These are phyloP conservation scores for Brassica balearica DNA, from an alignment of 441 rosid genomes.

Conservation along the genomic window DNA sequence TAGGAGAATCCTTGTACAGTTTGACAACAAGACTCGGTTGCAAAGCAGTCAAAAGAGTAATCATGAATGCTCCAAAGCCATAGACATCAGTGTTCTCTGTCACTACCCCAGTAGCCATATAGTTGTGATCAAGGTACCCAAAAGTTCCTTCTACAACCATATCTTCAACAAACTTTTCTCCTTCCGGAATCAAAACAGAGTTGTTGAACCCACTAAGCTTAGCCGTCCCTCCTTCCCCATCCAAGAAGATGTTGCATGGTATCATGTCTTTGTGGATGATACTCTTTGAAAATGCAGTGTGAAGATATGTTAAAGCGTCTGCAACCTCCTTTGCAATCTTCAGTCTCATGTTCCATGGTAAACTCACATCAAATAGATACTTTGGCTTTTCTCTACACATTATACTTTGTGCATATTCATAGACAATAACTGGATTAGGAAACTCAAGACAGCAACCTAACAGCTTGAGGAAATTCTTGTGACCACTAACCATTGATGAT, in stretches of 20 bases:
- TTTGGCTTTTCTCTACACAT: not conserved
- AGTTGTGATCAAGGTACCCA: slow-evolving; percentile 2
- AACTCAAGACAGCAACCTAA: slow-evolving; percentile 1
- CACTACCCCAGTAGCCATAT: not conserved
- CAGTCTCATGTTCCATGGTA: not conserved
- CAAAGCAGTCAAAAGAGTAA: slow-evolving; percentile 2
- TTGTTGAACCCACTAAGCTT: slow-evolving; percentile 8
- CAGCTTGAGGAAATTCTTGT: not conserved
- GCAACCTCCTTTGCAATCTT: not conserved
- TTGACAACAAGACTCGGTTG: not conserved
- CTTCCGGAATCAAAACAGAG: slow-evolving; percentile 8
- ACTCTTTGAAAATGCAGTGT: not conserved
- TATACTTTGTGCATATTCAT: not conserved
- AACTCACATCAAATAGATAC: not conserved
- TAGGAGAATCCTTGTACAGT: not conserved
- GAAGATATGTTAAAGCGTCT: not conserved
- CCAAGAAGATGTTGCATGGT: not conserved
- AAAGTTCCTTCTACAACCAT: not conserved
- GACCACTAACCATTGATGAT: slow-evolving; percentile 5
- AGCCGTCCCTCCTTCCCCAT: not conserved
- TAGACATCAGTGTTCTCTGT: slow-evolving; percentile 8
- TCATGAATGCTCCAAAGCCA: not conserved
- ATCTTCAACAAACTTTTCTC: not conserved
- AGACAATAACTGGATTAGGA: not conserved
- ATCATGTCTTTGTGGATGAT: slow-evolving; percentile 2